Evolutionary conservation across 2,329 filamentous ascomycete species (phyloP).

Genomic region (Fusarium annulatum): DNA sequence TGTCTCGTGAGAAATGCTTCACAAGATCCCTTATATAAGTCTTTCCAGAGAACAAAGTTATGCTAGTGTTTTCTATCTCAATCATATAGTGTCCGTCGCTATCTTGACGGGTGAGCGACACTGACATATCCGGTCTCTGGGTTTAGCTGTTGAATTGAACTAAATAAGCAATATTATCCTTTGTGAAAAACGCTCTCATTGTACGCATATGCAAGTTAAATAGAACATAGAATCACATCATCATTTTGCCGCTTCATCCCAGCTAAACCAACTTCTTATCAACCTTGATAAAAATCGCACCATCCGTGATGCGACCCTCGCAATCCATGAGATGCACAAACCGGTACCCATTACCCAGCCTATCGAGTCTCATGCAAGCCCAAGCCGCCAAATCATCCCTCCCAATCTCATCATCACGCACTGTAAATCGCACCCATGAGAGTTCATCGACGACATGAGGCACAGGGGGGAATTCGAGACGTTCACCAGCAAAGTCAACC

Average conservation of each 20-base stretch:
- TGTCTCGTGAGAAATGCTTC: not conserved
- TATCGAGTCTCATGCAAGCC: slow-evolving; percentile 88
- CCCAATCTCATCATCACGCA: slow-evolving; percentile 87
- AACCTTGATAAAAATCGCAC: slow-evolving; percentile 79
- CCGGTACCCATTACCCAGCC: slow-evolving; percentile 78
- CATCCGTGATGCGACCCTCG: slow-evolving; percentile 72
- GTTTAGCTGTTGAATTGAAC: not conserved
- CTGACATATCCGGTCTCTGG: too few relatives aligned
- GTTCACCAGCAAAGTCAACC: slow-evolving; percentile 71
- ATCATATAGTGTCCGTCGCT: not conserved
- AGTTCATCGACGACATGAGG: slow-evolving; percentile 73
- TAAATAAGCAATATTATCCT: not conserved
- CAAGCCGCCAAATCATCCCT: slow-evolving; percentile 85
- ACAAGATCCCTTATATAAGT: too few relatives aligned
- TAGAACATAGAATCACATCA: not conserved
- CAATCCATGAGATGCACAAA: slow-evolving; percentile 81
- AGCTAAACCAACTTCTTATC: slow-evolving; percentile 63
- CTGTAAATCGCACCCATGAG: slow-evolving; percentile 82
- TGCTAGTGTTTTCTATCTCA: too few relatives aligned
- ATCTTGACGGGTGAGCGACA: too few relatives aligned
- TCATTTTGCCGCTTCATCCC: slow-evolving; percentile 10
- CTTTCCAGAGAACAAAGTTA: too few relatives aligned
- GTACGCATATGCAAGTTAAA: not conserved
- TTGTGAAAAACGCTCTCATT: not conserved
- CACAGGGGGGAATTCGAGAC: slow-evolving; percentile 66